A percentile compares a stretch with the other conserved stretches of the same genome.
Conservation (phyloP, 2,329 filamentous ascomycete genomes). For the Rosellinia necatrix region DNA sequence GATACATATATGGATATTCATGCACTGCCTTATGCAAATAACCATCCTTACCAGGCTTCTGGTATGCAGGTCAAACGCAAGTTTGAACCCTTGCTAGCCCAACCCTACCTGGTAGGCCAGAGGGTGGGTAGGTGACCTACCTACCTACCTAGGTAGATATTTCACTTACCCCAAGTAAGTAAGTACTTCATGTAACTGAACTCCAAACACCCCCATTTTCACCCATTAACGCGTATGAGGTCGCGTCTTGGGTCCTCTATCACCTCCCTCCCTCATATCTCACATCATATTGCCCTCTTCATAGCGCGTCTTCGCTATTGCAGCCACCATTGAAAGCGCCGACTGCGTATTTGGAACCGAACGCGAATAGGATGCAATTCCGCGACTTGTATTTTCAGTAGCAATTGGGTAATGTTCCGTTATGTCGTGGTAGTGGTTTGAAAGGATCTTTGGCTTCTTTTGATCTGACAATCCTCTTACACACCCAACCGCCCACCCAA, state of each 20-base stretch:
- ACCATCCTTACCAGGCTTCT: neutral
- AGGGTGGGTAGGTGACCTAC: too few species aligned
- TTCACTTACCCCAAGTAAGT: too few species aligned
- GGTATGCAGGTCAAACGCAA: neutral
- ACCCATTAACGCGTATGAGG: constrained; percentile 27
- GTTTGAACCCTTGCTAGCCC: neutral
- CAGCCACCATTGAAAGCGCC: constrained; percentile 7
- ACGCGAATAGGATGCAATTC: neutral
- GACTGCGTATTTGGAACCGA: neutral
- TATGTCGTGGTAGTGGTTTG: neutral
- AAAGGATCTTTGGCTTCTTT: neutral
- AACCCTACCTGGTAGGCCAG: too few species aligned
- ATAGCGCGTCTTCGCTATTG: constrained; percentile 13
- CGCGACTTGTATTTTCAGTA: neutral
- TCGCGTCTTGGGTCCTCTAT: constrained; percentile 20
- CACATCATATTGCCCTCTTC: constrained; percentile 5
- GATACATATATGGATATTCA: neutral
- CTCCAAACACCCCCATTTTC: neutral
- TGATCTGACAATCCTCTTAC: neutral
- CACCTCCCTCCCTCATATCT: constrained; percentile 15
- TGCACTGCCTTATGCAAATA: neutral
- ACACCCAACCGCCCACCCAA: neutral
- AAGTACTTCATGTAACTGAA: too few species aligned
- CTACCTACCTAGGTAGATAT: too few species aligned
- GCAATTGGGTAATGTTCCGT: constrained; percentile 10